Conservation (phyloP, 306 rosid genomes). For the Castanopsis chinensis region DNA sequence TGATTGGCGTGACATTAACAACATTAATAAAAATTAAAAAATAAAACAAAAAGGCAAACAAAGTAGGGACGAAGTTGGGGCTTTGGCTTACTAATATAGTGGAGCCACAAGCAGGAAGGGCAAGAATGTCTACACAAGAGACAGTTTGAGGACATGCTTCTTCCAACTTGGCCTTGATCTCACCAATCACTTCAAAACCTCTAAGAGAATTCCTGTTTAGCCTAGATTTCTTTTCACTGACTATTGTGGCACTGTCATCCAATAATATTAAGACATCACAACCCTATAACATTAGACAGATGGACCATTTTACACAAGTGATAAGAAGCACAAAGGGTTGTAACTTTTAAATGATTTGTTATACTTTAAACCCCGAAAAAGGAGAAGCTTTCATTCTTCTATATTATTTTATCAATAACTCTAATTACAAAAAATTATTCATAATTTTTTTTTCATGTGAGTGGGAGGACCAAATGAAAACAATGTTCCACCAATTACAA, state of each 20-base stretch:
- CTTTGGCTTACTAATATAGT: constrained; percentile 52
- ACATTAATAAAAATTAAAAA: no score
- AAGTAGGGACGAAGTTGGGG: background rate
- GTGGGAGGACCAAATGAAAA: no score
- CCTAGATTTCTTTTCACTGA: constrained; percentile 55
- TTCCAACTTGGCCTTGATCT: constrained; percentile 70
- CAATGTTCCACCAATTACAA: no score
- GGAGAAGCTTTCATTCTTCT: background rate
- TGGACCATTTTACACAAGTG: background rate
- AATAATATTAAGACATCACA: constrained; percentile 74
- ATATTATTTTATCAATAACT: no score
- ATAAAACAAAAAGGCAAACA: no score
- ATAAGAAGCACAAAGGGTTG: background rate
- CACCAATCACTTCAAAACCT: constrained; percentile 76
- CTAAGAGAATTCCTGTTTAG: constrained; percentile 74
- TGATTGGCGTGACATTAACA: no score
- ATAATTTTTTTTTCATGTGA: no score
- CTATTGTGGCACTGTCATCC: constrained; percentile 47
- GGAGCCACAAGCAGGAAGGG: constrained; percentile 80
- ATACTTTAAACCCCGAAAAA: background rate
- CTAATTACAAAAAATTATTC: no score
- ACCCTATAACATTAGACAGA: constrained; percentile 38
- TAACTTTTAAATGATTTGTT: background rate
- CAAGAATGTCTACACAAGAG: constrained; percentile 83
- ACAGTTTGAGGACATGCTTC: constrained; percentile 68